These are phyloP conservation scores for Rhizopus microsporus DNA, from an alignment of 371 early-diverging fungal species.

Conservation along the genomic window DNA sequence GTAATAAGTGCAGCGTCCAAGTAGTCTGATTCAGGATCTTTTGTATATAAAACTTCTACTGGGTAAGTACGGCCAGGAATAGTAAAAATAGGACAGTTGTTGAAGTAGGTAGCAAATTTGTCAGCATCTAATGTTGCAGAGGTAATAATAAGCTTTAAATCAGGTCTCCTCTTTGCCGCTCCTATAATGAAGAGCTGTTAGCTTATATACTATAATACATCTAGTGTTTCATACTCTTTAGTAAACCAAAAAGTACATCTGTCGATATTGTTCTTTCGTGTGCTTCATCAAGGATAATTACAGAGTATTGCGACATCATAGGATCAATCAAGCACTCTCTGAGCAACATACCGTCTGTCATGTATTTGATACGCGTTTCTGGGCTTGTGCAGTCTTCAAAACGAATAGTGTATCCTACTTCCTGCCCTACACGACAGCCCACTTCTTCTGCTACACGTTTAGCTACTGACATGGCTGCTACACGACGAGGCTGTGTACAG, in stretches of 20 bases:
- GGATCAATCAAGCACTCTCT: conserved; percentile 95
- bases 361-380: conserved; percentile 95
- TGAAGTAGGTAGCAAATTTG: conserved; percentile 89
- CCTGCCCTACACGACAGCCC: conserved; percentile 91
- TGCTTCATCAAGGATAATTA: conserved; percentile 98
- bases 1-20: conserved; percentile 91
- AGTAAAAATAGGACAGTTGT: conserved; percentile 92
- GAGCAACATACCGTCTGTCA: conserved; percentile 99
- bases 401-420: conserved; percentile 98
- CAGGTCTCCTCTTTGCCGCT: conserved; percentile 79
- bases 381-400: conserved; percentile 97
- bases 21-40: conserved; percentile 95
- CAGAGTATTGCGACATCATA: conserved; percentile 82
- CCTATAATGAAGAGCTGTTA: conserved; percentile 28
- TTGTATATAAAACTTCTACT: conserved; percentile 93
- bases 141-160: conserved; percentile 93
- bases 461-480: conserved; percentile 99
- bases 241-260: conserved; percentile 97
- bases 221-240: conserved; percentile 62
- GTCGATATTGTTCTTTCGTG: conserved; percentile 98
- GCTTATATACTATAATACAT: too few species aligned
- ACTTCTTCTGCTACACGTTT: conserved; percentile 99
- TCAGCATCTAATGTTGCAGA: conserved; percentile 98
- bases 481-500: conserved; percentile 99
- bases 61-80: conserved; percentile 97